Conservation (phyloP, 352 stramenopile genomes). For the Blastocystis sp. region DNA sequence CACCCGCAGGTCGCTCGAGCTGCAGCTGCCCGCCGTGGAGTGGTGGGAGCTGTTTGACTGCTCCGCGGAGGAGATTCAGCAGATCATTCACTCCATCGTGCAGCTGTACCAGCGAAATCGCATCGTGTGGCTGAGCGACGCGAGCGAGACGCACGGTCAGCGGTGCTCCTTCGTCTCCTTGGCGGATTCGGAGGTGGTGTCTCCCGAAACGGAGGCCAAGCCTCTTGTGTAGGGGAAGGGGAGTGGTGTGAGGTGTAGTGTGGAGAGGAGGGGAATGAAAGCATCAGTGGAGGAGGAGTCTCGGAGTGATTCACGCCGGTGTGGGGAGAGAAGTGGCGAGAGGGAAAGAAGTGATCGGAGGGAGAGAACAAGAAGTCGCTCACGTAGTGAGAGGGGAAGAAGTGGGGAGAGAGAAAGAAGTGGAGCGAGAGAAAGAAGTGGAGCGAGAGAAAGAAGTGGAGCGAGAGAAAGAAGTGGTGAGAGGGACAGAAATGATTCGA, state of each 20-base stretch:
- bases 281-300: background rate
- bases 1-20: background rate
- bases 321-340: background rate
- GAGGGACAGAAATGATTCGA: background rate
- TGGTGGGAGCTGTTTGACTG: slow-evolving; percentile 66
- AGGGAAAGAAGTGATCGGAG: background rate
- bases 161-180: background rate
- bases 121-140: slow-evolving; percentile 37
- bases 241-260: background rate
- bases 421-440: background rate
- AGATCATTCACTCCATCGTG: slow-evolving; percentile 10
- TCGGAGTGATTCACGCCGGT: background rate
- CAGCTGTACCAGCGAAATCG: slow-evolving; percentile 13
- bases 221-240: background rate
- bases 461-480: background rate
- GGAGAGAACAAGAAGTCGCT: background rate
- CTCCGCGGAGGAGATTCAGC: slow-evolving; percentile 24
- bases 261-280: background rate
- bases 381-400: background rate
- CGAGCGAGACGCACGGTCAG: background rate
- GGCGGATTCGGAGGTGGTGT: background rate
- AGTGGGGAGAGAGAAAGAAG: no score
- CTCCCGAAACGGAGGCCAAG: background rate
- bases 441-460: background rate
- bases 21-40: slow-evolving; percentile 21